Conservation (phyloP, 495 filamentous ascomycete genomes). For the Neurospora sp. region DNA sequence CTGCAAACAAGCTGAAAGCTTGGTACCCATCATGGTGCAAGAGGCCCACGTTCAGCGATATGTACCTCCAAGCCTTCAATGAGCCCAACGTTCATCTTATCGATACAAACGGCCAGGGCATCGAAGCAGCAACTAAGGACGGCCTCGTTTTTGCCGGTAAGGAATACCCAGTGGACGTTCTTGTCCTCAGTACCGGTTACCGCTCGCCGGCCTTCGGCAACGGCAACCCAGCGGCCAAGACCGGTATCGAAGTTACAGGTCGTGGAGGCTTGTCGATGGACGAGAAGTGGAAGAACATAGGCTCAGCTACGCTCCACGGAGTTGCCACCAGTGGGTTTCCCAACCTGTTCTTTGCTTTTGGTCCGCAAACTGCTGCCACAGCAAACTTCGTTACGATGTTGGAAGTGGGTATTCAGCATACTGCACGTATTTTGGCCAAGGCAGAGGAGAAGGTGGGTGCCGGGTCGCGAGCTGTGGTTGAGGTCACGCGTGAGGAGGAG, state of each 20-base stretch:
- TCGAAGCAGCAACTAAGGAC: constrained; percentile 26
- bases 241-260: constrained; percentile 32
- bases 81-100: constrained; percentile 37
- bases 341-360: constrained; percentile 41
- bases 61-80: constrained; percentile 37
- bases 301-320: constrained; percentile 39
- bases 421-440: constrained; percentile 36
- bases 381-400: constrained; percentile 35
- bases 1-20: constrained; percentile 31
- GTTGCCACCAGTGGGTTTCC: constrained; percentile 36
- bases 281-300: constrained; percentile 30
- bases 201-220: constrained; percentile 17
- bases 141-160: constrained; percentile 30
- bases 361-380: constrained; percentile 27
- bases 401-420: constrained; percentile 28
- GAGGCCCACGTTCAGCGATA: constrained; percentile 36
- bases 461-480: constrained; percentile 23
- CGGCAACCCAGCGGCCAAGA: constrained; percentile 22
- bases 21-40: constrained; percentile 41
- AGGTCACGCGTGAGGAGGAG: constrained; percentile 31
- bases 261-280: constrained; percentile 30
- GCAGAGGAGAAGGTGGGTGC: constrained; percentile 26
- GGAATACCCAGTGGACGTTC: constrained; percentile 36
- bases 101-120: constrained; percentile 44
- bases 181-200: constrained; percentile 43